These are phyloP conservation scores for Penicillium glabrum DNA, from an alignment of 2,329 filamentous ascomycete species.

Conservation along the genomic window DNA sequence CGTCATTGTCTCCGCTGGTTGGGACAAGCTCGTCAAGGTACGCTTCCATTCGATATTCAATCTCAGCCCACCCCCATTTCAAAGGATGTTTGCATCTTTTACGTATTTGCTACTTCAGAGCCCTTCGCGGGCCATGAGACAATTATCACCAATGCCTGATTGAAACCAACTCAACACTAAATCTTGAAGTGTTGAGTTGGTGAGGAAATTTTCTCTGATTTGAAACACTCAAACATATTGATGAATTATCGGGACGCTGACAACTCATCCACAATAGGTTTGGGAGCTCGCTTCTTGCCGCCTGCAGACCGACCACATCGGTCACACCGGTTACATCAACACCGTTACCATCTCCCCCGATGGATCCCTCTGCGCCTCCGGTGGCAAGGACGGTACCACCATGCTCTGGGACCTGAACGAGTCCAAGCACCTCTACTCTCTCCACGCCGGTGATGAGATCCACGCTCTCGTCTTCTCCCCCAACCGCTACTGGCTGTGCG, in stretches of 20 bases:
- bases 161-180: slow-evolving; percentile 25
- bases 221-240: neutral
- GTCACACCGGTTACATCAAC: slow-evolving; percentile 99
- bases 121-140: slow-evolving; percentile 89
- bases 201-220: slow-evolving; percentile 8
- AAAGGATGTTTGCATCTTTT: slow-evolving; percentile 87
- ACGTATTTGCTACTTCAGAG: slow-evolving; percentile 99
- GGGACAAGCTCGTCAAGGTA: slow-evolving; percentile 99
- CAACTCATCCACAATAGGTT: slow-evolving; percentile 60
- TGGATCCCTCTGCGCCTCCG: slow-evolving; percentile 97
- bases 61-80: slow-evolving; percentile 32
- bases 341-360: slow-evolving; percentile 99
- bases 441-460: slow-evolving; percentile 99
- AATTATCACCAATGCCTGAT: slow-evolving; percentile 72
- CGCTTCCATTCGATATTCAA: slow-evolving; percentile 42
- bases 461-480: slow-evolving; percentile 99
- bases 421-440: slow-evolving; percentile 99
- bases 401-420: slow-evolving; percentile 99
- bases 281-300: slow-evolving; percentile 99
- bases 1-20: slow-evolving; percentile 96
- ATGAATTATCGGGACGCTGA: slow-evolving; percentile 19
- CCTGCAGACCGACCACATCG: slow-evolving; percentile 99
- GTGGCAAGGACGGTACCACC: slow-evolving; percentile 99
- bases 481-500: slow-evolving; percentile 99
- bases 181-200: slow-evolving; percentile 14